These are phyloP conservation scores for Tulasnella sp. DNA, from an alignment of 768 basidiomycete genomes.

Conservation along the genomic window DNA sequence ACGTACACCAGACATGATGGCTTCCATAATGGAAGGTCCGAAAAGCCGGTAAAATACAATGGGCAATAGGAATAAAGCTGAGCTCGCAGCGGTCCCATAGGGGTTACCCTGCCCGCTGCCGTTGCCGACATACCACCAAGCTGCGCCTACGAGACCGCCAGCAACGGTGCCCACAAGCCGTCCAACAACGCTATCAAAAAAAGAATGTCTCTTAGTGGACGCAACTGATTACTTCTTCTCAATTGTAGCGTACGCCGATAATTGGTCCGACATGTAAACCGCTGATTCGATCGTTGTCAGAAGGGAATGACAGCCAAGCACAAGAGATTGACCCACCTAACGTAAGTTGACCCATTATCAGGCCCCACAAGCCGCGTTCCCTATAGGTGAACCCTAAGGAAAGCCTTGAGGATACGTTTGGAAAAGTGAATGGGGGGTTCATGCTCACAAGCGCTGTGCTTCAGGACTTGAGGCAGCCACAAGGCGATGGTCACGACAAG, in stretches of 20 bases:
- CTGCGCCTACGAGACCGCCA: constrained; percentile 43
- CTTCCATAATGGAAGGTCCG: constrained; percentile 42
- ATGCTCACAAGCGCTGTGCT: constrained; percentile 43
- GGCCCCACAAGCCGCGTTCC: constrained; percentile 51
- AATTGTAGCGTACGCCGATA: constrained; percentile 41
- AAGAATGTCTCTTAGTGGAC: neutral
- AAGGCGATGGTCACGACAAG: constrained; percentile 47
- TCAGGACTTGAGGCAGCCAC: constrained; percentile 50
- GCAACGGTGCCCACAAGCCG: constrained; percentile 46
- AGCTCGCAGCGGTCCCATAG: constrained; percentile 50
- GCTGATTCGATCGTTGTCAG: neutral
- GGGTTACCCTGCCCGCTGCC: constrained; percentile 49
- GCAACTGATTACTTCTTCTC: neutral
- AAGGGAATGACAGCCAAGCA: neutral
- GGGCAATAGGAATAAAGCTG: constrained; percentile 47
- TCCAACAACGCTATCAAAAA: constrained; percentile 40
- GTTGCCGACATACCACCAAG: constrained; percentile 49
- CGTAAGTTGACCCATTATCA: constrained; percentile 60
- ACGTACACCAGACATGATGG: constrained; percentile 42
- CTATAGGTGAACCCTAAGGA: constrained; percentile 43
- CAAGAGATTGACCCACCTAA: constrained; percentile 36
- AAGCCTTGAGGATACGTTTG: neutral
- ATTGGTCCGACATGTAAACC: constrained; percentile 56
- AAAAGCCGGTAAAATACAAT: constrained; percentile 50
- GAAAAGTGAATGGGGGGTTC: neutral